Evolutionary conservation across 768 basidiomycete species (phyloP), one percentile per base, ranked within the genome.

Genomic region (Mycena filopes): DNA sequence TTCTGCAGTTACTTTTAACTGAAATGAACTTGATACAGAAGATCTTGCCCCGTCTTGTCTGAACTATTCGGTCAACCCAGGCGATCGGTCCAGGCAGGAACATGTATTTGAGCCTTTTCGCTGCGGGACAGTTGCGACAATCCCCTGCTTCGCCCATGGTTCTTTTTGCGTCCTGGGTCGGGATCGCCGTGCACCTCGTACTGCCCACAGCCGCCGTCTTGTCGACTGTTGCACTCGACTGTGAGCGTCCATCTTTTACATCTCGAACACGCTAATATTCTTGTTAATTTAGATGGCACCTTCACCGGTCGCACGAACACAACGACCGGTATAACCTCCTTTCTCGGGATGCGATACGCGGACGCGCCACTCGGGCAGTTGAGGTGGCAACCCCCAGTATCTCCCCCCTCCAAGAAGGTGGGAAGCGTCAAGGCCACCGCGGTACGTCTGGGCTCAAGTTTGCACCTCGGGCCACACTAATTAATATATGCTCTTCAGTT

Each of bases 281-380:
- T 15, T 15, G 33, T 42, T 47, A 2, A 61, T 49, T 29, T 50
- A 82, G 81, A 82, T 71, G 81, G 78, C 10, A 79, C 77, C 3
- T 81, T 82, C 60, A 74, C 69, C 11, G 82, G 82, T 4, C 28
- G 71, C 20, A 57, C 60, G n/a, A 72, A 80, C 63, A 65, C 70
- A 15, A 70, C 73, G 13, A 74, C 70, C 38, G 75, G 76, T 2
- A 74, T 81, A 18, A 76, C 73, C n/a, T 78, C 70, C n/a, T 83
- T 79, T 64, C 71, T 70, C 15, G 83, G 83, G 3, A 71, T 84
- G 33, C 82, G 78, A 18, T 83, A 77, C 62, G 82, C 82, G 25
- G 82, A 84, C 58, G 71, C 82, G 16, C 82, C 83, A 3, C 49
- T 80, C 29, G 82, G 80, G 0, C 61, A 80, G 31, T 73, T 81